A percentile compares a stretch with the other conserved stretches of the same genome.
Conservation (phyloP, 371 early-diverging fungal genomes). For the Cokeromyces recurvatus region DNA sequence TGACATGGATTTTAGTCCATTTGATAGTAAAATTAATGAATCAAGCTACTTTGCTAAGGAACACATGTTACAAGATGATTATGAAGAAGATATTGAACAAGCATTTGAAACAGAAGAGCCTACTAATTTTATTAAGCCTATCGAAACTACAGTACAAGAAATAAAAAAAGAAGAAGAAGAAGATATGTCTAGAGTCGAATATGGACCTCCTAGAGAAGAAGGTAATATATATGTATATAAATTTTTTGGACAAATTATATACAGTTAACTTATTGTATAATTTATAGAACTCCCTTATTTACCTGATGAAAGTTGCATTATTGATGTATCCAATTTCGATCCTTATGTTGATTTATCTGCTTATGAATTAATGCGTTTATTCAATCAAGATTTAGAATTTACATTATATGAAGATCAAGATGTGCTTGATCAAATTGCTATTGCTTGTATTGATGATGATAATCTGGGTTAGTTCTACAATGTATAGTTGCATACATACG, state of each 20-base stretch:
- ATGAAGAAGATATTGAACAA: background rate
- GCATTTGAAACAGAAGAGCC: background rate
- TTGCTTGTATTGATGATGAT: background rate
- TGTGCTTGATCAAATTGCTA: too few species aligned
- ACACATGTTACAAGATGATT: background rate
- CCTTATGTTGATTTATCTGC: background rate
- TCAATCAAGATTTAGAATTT: background rate
- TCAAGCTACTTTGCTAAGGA: background rate
- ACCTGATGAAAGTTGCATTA: background rate
- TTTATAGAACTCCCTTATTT: background rate
- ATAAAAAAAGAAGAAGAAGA: too few species aligned
- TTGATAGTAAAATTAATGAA: background rate
- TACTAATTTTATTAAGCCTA: background rate
- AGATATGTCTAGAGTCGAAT: slow-evolving; percentile 5
- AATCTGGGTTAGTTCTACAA: background rate
- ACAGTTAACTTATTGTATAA: background rate
- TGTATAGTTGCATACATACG: background rate
- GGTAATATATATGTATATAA: background rate
- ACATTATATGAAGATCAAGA: background rate
- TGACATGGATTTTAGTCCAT: slow-evolving; percentile 3
- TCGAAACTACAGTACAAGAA: background rate
- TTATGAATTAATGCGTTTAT: background rate
- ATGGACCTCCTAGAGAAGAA: slow-evolving; percentile 9
- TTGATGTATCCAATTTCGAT: background rate
- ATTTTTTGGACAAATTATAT: too few species aligned